These are phyloP conservation scores for Pterocarpus macrocarpus DNA, from an alignment of 306 rosid genomes.

Conservation along the genomic window DNA sequence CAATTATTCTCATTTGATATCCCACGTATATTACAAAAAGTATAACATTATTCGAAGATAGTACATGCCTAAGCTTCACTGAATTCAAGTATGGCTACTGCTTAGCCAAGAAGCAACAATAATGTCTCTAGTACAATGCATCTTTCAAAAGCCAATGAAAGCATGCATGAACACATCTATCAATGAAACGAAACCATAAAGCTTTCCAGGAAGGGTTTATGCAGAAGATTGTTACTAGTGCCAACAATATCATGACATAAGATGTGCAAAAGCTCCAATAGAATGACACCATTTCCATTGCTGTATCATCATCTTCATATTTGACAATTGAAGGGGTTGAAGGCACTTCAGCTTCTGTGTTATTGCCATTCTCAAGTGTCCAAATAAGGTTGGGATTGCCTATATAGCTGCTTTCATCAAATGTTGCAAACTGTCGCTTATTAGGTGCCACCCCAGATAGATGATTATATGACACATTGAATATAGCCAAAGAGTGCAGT, in stretches of 20 bases:
- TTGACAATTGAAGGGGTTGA: neutral
- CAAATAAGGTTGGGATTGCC: slow-evolving; percentile 26
- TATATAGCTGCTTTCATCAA: neutral
- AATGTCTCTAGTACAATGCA: too few relatives aligned
- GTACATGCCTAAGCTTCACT: too few relatives aligned
- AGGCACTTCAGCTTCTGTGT: neutral
- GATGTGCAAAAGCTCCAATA: slow-evolving; percentile 26
- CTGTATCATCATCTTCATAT: slow-evolving; percentile 3
- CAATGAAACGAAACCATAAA: too few relatives aligned
- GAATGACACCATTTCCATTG: slow-evolving; percentile 17
- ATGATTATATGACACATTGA: slow-evolving; percentile 26
- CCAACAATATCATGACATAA: neutral
- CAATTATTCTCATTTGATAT: too few relatives aligned
- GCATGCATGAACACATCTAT: too few relatives aligned
- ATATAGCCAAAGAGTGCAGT: slow-evolving; percentile 1
- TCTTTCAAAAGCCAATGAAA: too few relatives aligned
- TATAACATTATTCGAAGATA: too few relatives aligned
- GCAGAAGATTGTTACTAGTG: neutral
- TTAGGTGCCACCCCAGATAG: neutral
- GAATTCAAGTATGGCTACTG: too few relatives aligned
- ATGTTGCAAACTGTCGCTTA: neutral
- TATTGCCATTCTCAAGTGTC: neutral
- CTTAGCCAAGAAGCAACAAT: too few relatives aligned
- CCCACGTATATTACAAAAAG: too few relatives aligned
- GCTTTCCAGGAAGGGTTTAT: neutral